These are phyloP conservation scores for Trichosporon asahii DNA, from an alignment of 1,284 basidiomycete genomes.

Conservation along the genomic window DNA sequence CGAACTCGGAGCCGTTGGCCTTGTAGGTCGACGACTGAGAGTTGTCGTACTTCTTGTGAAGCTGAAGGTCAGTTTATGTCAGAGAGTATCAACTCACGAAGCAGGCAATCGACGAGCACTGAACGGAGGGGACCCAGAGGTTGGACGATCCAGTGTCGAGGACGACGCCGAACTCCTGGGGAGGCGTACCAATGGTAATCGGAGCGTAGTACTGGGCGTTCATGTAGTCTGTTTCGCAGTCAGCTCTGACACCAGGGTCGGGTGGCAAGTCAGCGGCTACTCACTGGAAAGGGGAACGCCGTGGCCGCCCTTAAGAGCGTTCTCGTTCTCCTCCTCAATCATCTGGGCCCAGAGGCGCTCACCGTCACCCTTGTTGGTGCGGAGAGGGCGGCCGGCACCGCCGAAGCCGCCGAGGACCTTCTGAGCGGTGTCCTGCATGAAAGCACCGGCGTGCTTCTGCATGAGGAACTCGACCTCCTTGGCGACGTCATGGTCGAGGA, in stretches of 20 bases:
- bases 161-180: constrained; percentile 55
- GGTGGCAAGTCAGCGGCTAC: constrained; percentile 45
- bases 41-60: constrained; percentile 86
- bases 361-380: constrained; percentile 57
- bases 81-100: constrained; percentile 56
- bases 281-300: constrained; percentile 82
- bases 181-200: constrained; percentile 65
- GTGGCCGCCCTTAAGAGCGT: constrained; percentile 68
- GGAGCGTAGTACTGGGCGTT: constrained; percentile 97
- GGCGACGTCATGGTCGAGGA: constrained; percentile 54
- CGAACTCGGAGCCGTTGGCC: constrained; percentile 84
- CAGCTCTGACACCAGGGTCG: background rate
- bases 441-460: constrained; percentile 67
- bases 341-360: constrained; percentile 76
- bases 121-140: constrained; percentile 65
- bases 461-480: constrained; percentile 77
- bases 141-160: constrained; percentile 70
- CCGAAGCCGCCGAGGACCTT: constrained; percentile 65
- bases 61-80: constrained; percentile 19
- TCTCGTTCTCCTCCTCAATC: constrained; percentile 52
- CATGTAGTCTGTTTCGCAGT: constrained; percentile 70
- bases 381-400: constrained; percentile 56
- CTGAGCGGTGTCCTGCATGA: constrained; percentile 52
- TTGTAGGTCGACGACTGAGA: constrained; percentile 80
- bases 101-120: constrained; percentile 94